A percentile compares a stretch with the other conserved stretches of the same genome.
phyloP scores from a whole-genome alignment of 2,329 filamentous ascomycete genomes.

The Metarhizium humberi region DNA sequence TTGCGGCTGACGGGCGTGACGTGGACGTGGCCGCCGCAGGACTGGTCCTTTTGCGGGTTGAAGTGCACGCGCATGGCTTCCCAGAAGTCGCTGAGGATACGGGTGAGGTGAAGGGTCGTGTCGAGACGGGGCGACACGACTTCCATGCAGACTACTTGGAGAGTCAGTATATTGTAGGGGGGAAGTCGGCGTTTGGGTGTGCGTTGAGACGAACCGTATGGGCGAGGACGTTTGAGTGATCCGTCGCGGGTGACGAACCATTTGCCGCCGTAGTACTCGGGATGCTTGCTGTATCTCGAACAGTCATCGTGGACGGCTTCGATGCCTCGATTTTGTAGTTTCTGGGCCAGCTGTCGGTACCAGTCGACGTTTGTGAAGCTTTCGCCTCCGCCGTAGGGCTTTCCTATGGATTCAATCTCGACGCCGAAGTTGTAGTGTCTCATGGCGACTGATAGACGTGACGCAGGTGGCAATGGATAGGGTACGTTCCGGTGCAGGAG shows the following conservation, averaged over 20 bases:
- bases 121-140: slow-evolving; percentile 29
- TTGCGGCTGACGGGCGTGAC: slow-evolving; percentile 24
- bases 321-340: slow-evolving; percentile 28
- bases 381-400: slow-evolving; percentile 26
- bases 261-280: slow-evolving; percentile 31
- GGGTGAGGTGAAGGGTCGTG: slow-evolving; percentile 21
- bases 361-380: slow-evolving; percentile 29
- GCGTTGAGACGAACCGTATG: slow-evolving; percentile 19
- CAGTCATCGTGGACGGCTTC: slow-evolving; percentile 27
- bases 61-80: slow-evolving; percentile 32
- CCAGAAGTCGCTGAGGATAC: slow-evolving; percentile 29
- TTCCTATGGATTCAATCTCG: slow-evolving; percentile 28
- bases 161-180: not conserved
- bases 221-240: slow-evolving; percentile 26
- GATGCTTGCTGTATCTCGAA: slow-evolving; percentile 29
- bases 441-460: slow-evolving; percentile 2
- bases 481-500: not conserved
- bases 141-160: slow-evolving; percentile 28
- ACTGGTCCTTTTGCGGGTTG: slow-evolving; percentile 23
- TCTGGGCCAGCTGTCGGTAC: slow-evolving; percentile 30
- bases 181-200: too few relatives aligned
- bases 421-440: slow-evolving; percentile 30
- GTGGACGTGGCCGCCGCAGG: slow-evolving; percentile 30
- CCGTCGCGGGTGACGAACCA: slow-evolving; percentile 32
- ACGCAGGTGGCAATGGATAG: not conserved